A percentile compares a stretch with the other conserved stretches of the same genome.
These are phyloP conservation scores for Blastocystis sp. DNA, from an alignment of 352 stramenopile species.

Conservation along the genomic window DNA sequence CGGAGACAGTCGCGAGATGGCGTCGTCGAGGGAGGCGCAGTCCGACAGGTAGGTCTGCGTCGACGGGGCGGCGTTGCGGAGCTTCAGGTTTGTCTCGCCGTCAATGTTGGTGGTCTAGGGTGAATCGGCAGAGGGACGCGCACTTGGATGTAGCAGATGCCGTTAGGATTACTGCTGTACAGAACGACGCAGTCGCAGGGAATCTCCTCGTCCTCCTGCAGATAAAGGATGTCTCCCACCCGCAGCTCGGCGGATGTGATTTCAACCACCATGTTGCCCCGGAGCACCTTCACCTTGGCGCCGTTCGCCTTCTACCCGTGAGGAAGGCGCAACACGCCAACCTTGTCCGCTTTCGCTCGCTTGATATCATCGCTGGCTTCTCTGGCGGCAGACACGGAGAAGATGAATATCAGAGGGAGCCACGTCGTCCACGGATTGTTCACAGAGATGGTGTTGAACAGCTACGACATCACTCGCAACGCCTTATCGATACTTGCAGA, in stretches of 20 bases:
- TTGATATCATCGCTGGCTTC: slow-evolving; percentile 83
- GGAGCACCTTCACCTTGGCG: slow-evolving; percentile 23
- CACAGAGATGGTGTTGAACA: slow-evolving; percentile 79
- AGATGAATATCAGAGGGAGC: slow-evolving; percentile 83
- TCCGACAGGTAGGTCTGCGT: slow-evolving; percentile 78
- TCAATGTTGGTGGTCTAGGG: slow-evolving; percentile 83
- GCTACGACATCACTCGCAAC: neutral
- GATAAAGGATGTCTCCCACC: slow-evolving; percentile 65
- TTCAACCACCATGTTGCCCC: slow-evolving; percentile 8
- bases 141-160: slow-evolving; percentile 75
- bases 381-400: slow-evolving; percentile 82
- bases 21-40: slow-evolving; percentile 74
- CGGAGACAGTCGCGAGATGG: slow-evolving; percentile 77
- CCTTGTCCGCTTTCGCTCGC: slow-evolving; percentile 79
- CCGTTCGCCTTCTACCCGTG: slow-evolving; percentile 54
- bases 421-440: slow-evolving; percentile 80
- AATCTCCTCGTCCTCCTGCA: slow-evolving; percentile 71
- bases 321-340: slow-evolving; percentile 74
- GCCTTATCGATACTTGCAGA: slow-evolving; percentile 75
- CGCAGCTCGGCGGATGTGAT: slow-evolving; percentile 10
- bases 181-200: slow-evolving; percentile 71
- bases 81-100: slow-evolving; percentile 87
- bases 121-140: slow-evolving; percentile 74
- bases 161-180: slow-evolving; percentile 70
- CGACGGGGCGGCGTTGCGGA: slow-evolving; percentile 77